These are phyloP conservation scores for Coemansia sp. DNA, from an alignment of 192 early-diverging fungal genomes.

Conservation along the genomic window DNA sequence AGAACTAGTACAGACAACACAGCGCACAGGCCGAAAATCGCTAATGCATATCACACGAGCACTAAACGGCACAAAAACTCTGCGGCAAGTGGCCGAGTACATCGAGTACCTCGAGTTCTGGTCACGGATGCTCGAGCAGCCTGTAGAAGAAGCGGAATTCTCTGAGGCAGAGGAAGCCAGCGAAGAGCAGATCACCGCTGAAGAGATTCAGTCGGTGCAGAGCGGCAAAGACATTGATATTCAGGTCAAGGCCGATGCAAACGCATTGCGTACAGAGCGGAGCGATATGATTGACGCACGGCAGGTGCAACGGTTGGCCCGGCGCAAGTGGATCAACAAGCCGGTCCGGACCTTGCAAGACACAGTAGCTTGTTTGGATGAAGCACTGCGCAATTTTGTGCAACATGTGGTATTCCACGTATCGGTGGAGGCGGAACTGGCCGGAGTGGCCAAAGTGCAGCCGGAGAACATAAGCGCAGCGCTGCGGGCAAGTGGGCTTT, in stretches of 20 bases:
- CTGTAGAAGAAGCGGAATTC: background rate
- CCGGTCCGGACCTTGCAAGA: background rate
- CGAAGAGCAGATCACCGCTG: background rate
- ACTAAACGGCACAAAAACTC: slow-evolving; percentile 34
- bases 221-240: no score
- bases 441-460: background rate
- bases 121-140: slow-evolving; percentile 9
- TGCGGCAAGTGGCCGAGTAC: slow-evolving; percentile 46
- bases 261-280: background rate
- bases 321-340: no score
- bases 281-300: background rate
- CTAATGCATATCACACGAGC: slow-evolving; percentile 11
- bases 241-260: background rate
- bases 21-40: slow-evolving; percentile 23
- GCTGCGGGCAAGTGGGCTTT: background rate
- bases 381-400: background rate
- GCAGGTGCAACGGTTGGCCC: background rate
- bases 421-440: background rate
- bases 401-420: background rate
- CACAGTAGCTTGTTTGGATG: background rate
- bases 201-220: background rate
- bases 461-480: background rate
- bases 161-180: slow-evolving; percentile 4
- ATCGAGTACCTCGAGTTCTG: slow-evolving; percentile 37
- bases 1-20: slow-evolving; percentile 18